phyloP scores from a whole-genome alignment of 1,139 yeast species.

The Candida dubliniensis region DNA sequence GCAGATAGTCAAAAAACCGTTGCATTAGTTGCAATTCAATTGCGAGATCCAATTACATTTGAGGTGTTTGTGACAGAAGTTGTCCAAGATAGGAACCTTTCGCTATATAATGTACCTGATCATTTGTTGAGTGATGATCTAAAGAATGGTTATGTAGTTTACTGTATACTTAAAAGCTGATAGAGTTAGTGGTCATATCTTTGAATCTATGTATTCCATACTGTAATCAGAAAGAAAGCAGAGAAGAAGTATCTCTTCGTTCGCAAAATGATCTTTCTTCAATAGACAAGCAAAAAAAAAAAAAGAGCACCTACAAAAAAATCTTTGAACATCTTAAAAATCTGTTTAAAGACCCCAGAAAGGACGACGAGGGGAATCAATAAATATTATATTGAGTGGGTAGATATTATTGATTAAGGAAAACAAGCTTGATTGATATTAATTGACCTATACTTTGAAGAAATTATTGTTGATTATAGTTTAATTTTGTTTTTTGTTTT shows the following conservation, averaged over 20 bases:
- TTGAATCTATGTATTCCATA: too few species aligned
- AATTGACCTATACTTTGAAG: background rate
- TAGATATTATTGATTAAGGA: too few species aligned
- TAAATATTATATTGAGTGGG: too few species aligned
- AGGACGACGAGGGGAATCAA: too few species aligned
- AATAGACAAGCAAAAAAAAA: background rate
- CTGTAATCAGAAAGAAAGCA: too few species aligned
- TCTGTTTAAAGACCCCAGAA: too few species aligned
- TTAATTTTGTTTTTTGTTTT: background rate
- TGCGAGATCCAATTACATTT: constrained; percentile 54
- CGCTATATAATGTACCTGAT: constrained; percentile 28
- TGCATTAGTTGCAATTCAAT: constrained; percentile 52
- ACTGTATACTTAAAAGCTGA: constrained; percentile 23
- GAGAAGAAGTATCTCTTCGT: too few species aligned
- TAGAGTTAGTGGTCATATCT: background rate
- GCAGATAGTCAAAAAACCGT: constrained; percentile 25
- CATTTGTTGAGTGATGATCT: constrained; percentile 29
- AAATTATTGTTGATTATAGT: background rate
- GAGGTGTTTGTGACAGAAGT: constrained; percentile 43
- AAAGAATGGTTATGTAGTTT: constrained; percentile 46
- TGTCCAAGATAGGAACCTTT: constrained; percentile 19
- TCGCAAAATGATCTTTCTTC: too few species aligned
- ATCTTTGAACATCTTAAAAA: too few species aligned
- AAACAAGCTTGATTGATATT: too few species aligned
- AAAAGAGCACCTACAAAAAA: background rate